Evolutionary conservation across 1,139 yeast species (phyloP), one percentile per base, ranked within the genome.

Genomic region (Magnusiomyces sp.): DNA sequence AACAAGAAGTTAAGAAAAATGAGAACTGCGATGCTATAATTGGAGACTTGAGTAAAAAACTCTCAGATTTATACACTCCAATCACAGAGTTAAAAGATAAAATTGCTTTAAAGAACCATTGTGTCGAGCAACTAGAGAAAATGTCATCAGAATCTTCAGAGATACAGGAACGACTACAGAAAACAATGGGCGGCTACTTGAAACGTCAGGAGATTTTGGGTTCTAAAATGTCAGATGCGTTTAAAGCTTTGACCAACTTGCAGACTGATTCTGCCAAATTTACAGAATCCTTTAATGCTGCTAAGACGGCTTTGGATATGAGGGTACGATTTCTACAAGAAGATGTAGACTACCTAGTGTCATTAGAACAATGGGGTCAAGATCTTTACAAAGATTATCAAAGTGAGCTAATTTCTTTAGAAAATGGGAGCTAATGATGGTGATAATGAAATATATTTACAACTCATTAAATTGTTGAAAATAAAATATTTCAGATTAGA

Each of bases 331-430:
- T 59, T 1, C 57, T 75, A 31, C 74, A 73, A 53, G 70, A 66
- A 16, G 64, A 69, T 49, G 75, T 73, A 27, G 73, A 74, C 50
- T 56, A 50, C 3, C 57, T 76, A 33, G 64, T 67, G 2, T 65
- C 64, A 36, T 72, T 72, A 0, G 79, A 75, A 49, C 62, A 67
- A 23, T 53, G 47, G 10, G 70, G 66, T 1, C 72, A 66, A 58
- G 70, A 62, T 45, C 58, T 62, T 45, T 67, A 62, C 47, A 56
- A 64, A 14, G 66, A 61, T 40, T 47, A 63, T 37, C 49, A 49
- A 38, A 20, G n/a, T n/a, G n/a, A n/a, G n/a, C n/a, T n/a, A n/a
- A n/a, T n/a, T n/a, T n/a, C n/a, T n/a, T n/a, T n/a, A n/a, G n/a
- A n/a, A n/a, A n/a, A n/a, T n/a, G n/a, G n/a, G n/a, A n/a, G n/a